These are phyloP conservation scores for Cucumis cinereus DNA, from an alignment of 306 rosid genomes.

Conservation along the genomic window DNA sequence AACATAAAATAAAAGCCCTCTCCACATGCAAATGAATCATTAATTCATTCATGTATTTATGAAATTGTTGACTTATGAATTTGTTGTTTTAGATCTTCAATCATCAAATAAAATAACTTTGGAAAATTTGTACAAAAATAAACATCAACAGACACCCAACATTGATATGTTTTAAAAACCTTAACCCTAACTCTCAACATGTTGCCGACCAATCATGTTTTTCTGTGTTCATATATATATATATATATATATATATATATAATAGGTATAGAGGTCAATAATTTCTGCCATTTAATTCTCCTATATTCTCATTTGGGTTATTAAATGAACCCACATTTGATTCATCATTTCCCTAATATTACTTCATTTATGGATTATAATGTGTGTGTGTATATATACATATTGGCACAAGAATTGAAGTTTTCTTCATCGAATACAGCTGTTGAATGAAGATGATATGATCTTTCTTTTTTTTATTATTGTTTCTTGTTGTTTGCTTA, in stretches of 20 bases:
- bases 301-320: background rate
- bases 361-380: background rate
- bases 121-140: background rate
- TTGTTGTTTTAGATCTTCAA: background rate
- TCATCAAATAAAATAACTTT: background rate
- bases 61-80: background rate
- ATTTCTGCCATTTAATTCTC: background rate
- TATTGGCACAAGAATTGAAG: background rate
- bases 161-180: background rate
- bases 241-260: too few species aligned
- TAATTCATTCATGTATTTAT: background rate
- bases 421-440: background rate
- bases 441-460: background rate
- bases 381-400: too few species aligned
- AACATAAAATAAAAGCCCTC: background rate
- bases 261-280: background rate
- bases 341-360: background rate
- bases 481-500: background rate
- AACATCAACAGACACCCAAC: conserved; percentile 6
- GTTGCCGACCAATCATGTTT: conserved; percentile 5
- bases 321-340: background rate
- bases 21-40: background rate
- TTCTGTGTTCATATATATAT: background rate
- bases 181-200: background rate
- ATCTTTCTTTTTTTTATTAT: too few species aligned